phyloP scores from a whole-genome alignment of 768 basidiomycete species.

The Pisolithus tinctorius region DNA sequence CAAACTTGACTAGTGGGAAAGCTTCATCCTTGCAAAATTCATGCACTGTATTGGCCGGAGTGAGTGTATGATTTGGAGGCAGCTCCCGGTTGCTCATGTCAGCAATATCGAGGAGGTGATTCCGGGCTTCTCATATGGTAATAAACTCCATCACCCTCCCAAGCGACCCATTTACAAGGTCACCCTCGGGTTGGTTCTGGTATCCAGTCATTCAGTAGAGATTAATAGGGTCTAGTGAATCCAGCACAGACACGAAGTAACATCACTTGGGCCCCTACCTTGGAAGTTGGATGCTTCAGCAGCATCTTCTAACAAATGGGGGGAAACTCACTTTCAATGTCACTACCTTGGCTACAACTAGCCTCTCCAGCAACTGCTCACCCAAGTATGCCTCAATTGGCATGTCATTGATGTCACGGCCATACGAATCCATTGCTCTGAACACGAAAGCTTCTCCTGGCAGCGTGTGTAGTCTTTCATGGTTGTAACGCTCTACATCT shows the following conservation, averaged over 20 bases:
- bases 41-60: constrained; percentile 9
- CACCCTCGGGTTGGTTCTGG: constrained; percentile 28
- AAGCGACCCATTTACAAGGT: constrained; percentile 82
- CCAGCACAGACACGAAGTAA: constrained; percentile 25
- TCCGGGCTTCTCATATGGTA: constrained; percentile 22
- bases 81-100: constrained; percentile 14
- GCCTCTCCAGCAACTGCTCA: constrained; percentile 34
- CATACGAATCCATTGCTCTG: constrained; percentile 38
- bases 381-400: constrained; percentile 27
- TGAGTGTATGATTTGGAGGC: not conserved
- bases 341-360: constrained; percentile 43
- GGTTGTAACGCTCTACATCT: constrained; percentile 20
- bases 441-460: constrained; percentile 29
- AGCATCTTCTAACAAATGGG: not conserved
- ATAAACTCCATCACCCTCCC: constrained; percentile 55
- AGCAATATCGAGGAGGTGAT: constrained; percentile 22
- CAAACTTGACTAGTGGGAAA: constrained; percentile 33
- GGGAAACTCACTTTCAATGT: constrained; percentile 39
- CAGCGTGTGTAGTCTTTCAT: constrained; percentile 12
- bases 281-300: constrained; percentile 11
- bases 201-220: not conserved
- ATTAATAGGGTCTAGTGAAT: not conserved
- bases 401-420: constrained; percentile 31
- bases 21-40: constrained; percentile 10
- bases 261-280: constrained; percentile 81